A percentile compares a stretch with the other conserved stretches of the same genome.
Conservation (phyloP, 2,329 filamentous ascomycete genomes). For the Aspergillus spinulosporus region DNA sequence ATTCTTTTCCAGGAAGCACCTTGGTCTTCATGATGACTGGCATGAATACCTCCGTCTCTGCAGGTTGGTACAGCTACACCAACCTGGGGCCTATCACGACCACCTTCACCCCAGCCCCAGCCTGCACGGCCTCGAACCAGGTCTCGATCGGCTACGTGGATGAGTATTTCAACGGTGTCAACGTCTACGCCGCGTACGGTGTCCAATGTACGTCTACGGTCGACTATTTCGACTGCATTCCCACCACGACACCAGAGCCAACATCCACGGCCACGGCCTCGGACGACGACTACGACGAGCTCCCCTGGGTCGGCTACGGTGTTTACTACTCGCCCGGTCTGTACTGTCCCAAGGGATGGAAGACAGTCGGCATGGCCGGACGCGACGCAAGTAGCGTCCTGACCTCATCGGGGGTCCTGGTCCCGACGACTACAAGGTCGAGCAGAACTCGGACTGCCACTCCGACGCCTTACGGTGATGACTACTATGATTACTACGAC, state of each 20-base stretch:
- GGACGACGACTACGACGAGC: too few species aligned
- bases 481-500: not conserved
- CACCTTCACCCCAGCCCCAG: not conserved
- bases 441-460: not conserved
- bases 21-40: not conserved
- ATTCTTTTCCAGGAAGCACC: too few species aligned
- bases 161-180: not conserved
- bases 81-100: slow-evolving; percentile 4
- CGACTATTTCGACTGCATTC: not conserved
- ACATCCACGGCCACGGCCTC: not conserved
- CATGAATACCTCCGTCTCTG: not conserved
- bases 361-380: slow-evolving; percentile 1
- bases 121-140: not conserved
- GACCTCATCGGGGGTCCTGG: not conserved
- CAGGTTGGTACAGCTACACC: not conserved
- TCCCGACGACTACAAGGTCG: not conserved
- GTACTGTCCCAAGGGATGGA: slow-evolving; percentile 2
- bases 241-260: not conserved
- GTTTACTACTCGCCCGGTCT: slow-evolving; percentile 1
- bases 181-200: not conserved
- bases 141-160: not conserved
- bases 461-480: not conserved
- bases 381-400: not conserved
- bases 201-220: not conserved
- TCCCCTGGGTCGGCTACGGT: not conserved